Evolutionary conservation across 768 basidiomycete genomes (phyloP).

Genomic region (Kwoniella sp.): DNA sequence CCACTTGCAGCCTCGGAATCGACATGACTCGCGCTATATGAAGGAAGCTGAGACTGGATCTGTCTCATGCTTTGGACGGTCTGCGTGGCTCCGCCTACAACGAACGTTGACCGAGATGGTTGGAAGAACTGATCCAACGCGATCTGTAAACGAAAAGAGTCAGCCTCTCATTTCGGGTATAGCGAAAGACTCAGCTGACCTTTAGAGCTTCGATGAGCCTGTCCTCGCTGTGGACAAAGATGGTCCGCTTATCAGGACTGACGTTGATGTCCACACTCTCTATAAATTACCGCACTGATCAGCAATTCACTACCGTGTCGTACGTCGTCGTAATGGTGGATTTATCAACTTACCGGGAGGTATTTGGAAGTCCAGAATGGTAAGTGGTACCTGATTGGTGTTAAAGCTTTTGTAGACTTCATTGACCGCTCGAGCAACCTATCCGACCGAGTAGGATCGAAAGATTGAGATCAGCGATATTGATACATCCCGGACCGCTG

Average conservation of each 20-base stretch:
- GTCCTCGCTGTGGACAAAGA: conserved; percentile 83
- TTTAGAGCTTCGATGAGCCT: conserved; percentile 77
- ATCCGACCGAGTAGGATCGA: neutral
- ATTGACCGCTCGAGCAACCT: conserved; percentile 88
- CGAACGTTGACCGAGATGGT: conserved; percentile 72
- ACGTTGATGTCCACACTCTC: conserved; percentile 78
- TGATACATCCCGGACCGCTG: too few relatives aligned
- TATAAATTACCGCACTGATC: conserved; percentile 32
- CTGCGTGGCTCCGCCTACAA: conserved; percentile 58
- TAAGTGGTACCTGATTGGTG: conserved; percentile 72
- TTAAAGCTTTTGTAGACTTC: conserved; percentile 89
- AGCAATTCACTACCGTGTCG: neutral
- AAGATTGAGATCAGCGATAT: conserved; percentile 8
- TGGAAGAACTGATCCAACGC: conserved; percentile 72
- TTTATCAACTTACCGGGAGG: conserved; percentile 57
- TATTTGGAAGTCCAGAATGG: conserved; percentile 79
- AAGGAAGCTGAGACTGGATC: conserved; percentile 16
- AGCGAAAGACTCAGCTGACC: conserved; percentile 57
- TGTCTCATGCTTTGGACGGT: conserved; percentile 23
- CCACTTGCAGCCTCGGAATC: neutral
- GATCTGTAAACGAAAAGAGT: conserved; percentile 58
- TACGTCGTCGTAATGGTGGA: neutral
- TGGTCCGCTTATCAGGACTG: conserved; percentile 93
- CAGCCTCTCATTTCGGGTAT: neutral
- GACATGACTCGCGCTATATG: neutral